Base-by-base conservation (phyloP, 2,329 filamentous ascomycete species). In the Ascochyta viciae-villosae region DNA sequence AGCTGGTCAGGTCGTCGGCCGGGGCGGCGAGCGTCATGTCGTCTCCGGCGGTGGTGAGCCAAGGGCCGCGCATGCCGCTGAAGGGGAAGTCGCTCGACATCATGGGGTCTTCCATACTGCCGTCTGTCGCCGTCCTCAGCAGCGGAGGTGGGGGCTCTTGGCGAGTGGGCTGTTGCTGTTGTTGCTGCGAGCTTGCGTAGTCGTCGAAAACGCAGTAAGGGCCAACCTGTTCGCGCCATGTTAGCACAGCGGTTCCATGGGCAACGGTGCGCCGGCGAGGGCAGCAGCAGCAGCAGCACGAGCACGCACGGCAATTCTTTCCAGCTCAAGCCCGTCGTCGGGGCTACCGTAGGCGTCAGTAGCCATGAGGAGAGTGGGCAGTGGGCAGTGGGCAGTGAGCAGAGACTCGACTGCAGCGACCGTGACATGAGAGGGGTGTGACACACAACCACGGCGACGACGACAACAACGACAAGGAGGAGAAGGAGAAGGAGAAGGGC, bases 161-260 rank as follows among this genome's bases (percentile, higher is more conserved):
- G 42, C 41, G 57, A 33, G 29, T 40, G 46, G 23, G 27, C 38
- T 42, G 50, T 31, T 46, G 29, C 12, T 13, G 27, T 29, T 12
- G 39, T 40, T 55, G 47, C 41, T 52, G 48, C 45, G 67, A 61
- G 47, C 60, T 73, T 44, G 60, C 40, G 29, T 64, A 76, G 60
- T 67, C 63, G 64, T 75, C 74, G 54, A 73, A 74, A 22, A 75
- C 66, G 54, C 74, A 76, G 52, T 76, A 76, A 6, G 74, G 74
- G 42, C 74, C 74, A 60, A 74, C 71, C 74, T 76, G 62, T 19
- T 33, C 15, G 23, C 34, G 37, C n/a, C 53, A 39, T 46, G 65
- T 76, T 67, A 76, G 73, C 68, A 62, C 22, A 44, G 48, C 29
- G 40, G 40, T 33, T 48, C 42, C 51, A 37, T 46, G 39, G 24